These are phyloP conservation scores for Nakaseomyces delphensis DNA, from an alignment of 1,139 yeast species.

Conservation along the genomic window DNA sequence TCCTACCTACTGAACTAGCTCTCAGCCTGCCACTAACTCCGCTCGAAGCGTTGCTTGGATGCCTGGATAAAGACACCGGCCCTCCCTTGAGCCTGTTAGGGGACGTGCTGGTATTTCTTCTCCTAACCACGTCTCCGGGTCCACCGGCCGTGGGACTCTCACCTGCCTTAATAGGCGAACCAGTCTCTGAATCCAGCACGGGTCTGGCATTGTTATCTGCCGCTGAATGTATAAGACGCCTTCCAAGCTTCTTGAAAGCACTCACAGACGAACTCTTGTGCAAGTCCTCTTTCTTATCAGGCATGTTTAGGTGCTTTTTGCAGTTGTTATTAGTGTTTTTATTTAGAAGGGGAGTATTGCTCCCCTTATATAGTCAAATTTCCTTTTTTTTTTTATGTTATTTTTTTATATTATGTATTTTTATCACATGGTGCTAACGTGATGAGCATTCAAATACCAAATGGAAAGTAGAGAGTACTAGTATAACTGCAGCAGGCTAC, in stretches of 20 bases:
- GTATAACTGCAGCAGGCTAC: no score
- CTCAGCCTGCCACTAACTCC: background rate
- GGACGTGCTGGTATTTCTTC: slow-evolving; percentile 3
- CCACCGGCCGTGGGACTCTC: slow-evolving; percentile 5
- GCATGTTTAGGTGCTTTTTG: background rate
- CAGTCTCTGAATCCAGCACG: slow-evolving; percentile 3
- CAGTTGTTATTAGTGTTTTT: no score
- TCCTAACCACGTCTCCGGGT: background rate
- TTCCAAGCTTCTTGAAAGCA: slow-evolving; percentile 19
- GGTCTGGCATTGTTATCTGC: slow-evolving; percentile 2
- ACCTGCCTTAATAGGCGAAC: slow-evolving; percentile 4
- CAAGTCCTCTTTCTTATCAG: slow-evolving; percentile 4
- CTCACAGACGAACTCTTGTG: slow-evolving; percentile 14
- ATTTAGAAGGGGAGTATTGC: no score
- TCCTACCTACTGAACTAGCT: background rate
- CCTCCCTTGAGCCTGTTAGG: background rate
- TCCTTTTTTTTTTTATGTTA: background rate
- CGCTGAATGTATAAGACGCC: slow-evolving; percentile 11
- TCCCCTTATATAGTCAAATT: background rate
- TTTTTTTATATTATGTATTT: no score
- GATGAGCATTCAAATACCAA: no score
- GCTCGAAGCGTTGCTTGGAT: background rate
- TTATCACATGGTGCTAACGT: background rate
- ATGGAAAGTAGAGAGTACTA: no score
- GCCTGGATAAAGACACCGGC: background rate